These are phyloP conservation scores for Suhomyces sp. DNA, from an alignment of 805 yeast species.

Conservation along the genomic window DNA sequence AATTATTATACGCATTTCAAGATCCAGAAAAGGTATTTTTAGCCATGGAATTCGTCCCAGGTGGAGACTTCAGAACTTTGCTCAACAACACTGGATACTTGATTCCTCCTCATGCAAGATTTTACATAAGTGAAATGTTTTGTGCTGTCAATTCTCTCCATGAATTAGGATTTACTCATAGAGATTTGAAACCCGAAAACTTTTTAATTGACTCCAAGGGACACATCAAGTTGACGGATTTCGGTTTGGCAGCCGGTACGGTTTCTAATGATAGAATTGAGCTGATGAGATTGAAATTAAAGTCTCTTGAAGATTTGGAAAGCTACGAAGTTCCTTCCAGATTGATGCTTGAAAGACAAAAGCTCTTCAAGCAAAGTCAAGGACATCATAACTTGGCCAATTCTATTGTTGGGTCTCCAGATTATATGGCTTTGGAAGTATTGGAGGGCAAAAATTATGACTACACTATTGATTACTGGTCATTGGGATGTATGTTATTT, in stretches of 20 bases:
- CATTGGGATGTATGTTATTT: constrained; percentile 94
- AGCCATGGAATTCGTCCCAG: constrained; percentile 99
- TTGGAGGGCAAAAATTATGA: constrained; percentile 92
- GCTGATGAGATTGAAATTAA: constrained; percentile 73
- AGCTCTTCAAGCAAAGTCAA: constrained; percentile 77
- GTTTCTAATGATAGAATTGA: constrained; percentile 91
- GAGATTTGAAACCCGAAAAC: constrained; percentile 95
- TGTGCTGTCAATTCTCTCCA: constrained; percentile 91
- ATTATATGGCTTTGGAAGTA: constrained; percentile 98
- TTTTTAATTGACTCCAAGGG: constrained; percentile 87
- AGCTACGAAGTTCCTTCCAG: constrained; percentile 58
- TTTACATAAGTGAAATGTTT: constrained; percentile 95
- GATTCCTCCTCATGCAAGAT: constrained; percentile 93
- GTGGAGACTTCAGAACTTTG: constrained; percentile 96
- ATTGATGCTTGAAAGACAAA: constrained; percentile 83
- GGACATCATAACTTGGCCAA: constrained; percentile 85
- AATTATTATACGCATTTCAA: constrained; percentile 91
- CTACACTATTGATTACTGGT: constrained; percentile 98
- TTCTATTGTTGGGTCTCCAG: constrained; percentile 97
- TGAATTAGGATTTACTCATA: constrained; percentile 91
- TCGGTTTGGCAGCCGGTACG: constrained; percentile 96
- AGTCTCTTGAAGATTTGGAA: constrained; percentile 66
- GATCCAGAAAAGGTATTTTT: constrained; percentile 84
- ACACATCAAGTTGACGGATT: constrained; percentile 91
- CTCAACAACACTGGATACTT: constrained; percentile 90